A percentile compares a stretch with the other conserved stretches of the same genome.
phyloP scores from a whole-genome alignment of 129 eudicot species.

The Deinandra increscens region DNA sequence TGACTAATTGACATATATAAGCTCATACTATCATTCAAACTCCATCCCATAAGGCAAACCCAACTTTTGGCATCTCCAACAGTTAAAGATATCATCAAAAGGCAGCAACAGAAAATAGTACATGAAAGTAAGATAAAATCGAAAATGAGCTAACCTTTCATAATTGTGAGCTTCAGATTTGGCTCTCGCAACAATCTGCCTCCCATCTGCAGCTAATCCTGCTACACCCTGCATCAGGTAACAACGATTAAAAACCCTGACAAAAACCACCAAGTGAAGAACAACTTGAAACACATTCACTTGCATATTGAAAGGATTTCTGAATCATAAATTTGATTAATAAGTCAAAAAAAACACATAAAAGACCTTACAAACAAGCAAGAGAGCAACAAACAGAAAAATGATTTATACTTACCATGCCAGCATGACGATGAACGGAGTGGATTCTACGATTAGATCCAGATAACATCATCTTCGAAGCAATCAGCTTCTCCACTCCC shows the following conservation, averaged over 20 bases:
- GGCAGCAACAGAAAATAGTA: neutral
- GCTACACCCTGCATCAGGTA: constrained; percentile 75
- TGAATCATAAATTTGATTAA: constrained; percentile 8
- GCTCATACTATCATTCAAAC: neutral
- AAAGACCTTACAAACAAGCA: neutral
- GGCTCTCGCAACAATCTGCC: constrained; percentile 94
- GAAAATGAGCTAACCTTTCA: constrained; percentile 54
- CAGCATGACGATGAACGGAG: constrained; percentile 95
- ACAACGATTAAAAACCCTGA: constrained; percentile 10
- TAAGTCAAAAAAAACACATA: neutral
- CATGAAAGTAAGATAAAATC: neutral
- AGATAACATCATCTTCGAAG: constrained; percentile 98
- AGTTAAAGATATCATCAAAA: neutral
- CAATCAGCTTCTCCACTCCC: constrained; percentile 97
- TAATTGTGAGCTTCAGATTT: constrained; percentile 90
- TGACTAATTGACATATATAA: neutral
- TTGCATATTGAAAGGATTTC: constrained; percentile 6
- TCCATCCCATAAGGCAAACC: neutral
- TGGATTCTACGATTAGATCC: constrained; percentile 93
- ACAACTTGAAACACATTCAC: neutral
- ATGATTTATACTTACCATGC: constrained; percentile 55
- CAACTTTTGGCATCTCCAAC: constrained; percentile 6
- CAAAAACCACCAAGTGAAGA: neutral
- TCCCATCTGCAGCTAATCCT: constrained; percentile 98
- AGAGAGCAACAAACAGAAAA: constrained; percentile 2